Evolutionary conservation across 2,329 filamentous ascomycete genomes (phyloP).

Genomic region (Bipolaris cookei): DNA sequence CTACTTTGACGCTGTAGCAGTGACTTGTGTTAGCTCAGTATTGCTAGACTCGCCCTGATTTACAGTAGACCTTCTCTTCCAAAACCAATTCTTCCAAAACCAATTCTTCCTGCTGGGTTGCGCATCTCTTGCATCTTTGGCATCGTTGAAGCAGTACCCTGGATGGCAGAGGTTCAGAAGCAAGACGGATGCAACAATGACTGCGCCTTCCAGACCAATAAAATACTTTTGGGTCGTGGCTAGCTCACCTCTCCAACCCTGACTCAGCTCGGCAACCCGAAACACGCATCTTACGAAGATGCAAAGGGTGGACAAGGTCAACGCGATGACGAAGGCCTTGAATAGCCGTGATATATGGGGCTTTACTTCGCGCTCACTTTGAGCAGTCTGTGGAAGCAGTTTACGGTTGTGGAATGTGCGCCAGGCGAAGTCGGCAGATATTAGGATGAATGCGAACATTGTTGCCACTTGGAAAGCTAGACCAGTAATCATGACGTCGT

Average conservation of each 20-base stretch:
- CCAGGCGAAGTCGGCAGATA: constrained; percentile 51
- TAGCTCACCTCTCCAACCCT: constrained; percentile 67
- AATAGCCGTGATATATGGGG: constrained; percentile 53
- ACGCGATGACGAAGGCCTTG: constrained; percentile 61
- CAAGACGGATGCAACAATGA: constrained; percentile 43
- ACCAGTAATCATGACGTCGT: constrained; percentile 55
- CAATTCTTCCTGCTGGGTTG: constrained; percentile 11
- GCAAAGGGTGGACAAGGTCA: constrained; percentile 64
- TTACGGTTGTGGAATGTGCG: constrained; percentile 33
- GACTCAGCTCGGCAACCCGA: constrained; percentile 69
- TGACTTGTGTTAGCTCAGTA: constrained; percentile 7
- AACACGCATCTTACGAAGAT: constrained; percentile 71
- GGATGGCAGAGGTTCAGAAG: constrained; percentile 47
- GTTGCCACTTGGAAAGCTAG: constrained; percentile 55
- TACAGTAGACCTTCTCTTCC: not conserved
- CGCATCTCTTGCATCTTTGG: constrained; percentile 22
- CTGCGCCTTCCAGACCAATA: constrained; percentile 48
- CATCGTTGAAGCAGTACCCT: constrained; percentile 46
- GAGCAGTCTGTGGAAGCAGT: constrained; percentile 24
- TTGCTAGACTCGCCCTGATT: constrained; percentile 10
- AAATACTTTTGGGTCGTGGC: constrained; percentile 55
- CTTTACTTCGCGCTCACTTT: constrained; percentile 34
- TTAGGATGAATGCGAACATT: constrained; percentile 51
- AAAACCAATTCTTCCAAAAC: not conserved
- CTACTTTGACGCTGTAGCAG: constrained; percentile 3